Base-by-base conservation (phyloP, 1,139 yeast species). In the Debaryomyces singareniensis region DNA sequence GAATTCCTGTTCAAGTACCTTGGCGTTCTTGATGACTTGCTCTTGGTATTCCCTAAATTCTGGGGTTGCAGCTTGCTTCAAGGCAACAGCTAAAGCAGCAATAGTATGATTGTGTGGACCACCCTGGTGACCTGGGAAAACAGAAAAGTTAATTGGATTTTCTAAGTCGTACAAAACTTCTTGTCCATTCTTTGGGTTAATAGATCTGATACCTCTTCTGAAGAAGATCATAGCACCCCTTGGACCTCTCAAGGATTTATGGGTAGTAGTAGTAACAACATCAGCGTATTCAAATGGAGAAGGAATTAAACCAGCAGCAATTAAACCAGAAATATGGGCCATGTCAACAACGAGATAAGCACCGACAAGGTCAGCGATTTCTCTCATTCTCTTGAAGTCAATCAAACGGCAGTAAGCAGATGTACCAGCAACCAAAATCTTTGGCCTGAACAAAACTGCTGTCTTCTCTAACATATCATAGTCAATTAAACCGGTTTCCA, bases 61-160 rank as follows among this genome's bases (percentile, higher is more conserved):
- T 34, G 94, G 95, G 32, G 93, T 75, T 37, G 79, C 75, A 37
- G 96, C 95, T 68, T 91, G 98, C 60, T 85, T 86, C 54, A 91
- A 75, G 38, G 98, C 98, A 41, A 93, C 89, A 27, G 97, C 96
- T 53, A 91, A 72, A 28, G 97, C 98, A 41, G 96, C 81, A 56
- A 91, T 91, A 47, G 97, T 91, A 69, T 91, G 97, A 71, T 91
- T 91, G 65, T 91, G 97, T 45, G 98, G 98, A 58, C 98, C 98
- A 71, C 98, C 98, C 71, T 91, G 98, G 65, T 91, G 97, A 49
- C 96, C 97, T 48, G 98, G 98, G 89, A 91, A 91, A 41, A 91
- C 97, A 6, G 96, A 87, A 61, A 91, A 91, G 76, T 91, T 91
- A 65, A 91, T 89, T 61, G 85, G 85, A 60, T 80, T 79, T 68